These are phyloP conservation scores for Quercus mongolica DNA, from an alignment of 306 rosid genomes.

Conservation along the genomic window DNA sequence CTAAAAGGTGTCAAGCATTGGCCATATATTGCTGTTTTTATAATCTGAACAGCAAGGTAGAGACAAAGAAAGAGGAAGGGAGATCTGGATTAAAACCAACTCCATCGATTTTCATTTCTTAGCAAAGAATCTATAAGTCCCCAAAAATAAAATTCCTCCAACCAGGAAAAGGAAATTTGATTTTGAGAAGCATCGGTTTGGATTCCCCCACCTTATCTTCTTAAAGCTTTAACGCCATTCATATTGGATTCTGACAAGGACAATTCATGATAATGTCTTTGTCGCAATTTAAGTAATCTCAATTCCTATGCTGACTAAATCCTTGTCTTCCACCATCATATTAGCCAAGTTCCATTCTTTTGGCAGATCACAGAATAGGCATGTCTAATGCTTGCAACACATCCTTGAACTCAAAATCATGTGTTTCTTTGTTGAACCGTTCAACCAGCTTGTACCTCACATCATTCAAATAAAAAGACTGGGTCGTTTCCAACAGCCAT, in stretches of 20 bases:
- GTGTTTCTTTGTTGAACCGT: conserved; percentile 76
- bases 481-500: conserved; percentile 80
- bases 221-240: no score
- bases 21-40: no score
- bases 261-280: background rate
- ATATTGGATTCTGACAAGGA: background rate
- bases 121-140: no score
- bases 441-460: conserved; percentile 74
- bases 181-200: no score
- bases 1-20: no score
- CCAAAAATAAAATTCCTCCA: no score
- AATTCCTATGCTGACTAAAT: background rate
- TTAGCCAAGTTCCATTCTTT: background rate
- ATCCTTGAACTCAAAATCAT: conserved; percentile 87
- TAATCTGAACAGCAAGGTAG: no score
- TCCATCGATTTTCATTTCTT: no score
- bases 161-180: no score
- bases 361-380: conserved; percentile 55
- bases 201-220: no score
- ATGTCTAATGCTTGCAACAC: conserved; percentile 75
- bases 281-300: background rate
- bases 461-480: conserved; percentile 80
- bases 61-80: no score
- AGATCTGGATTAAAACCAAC: no score
- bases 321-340: background rate